Conservation (phyloP, 2,329 filamentous ascomycete species). For the Dothidotthia symphoricarpi region DNA sequence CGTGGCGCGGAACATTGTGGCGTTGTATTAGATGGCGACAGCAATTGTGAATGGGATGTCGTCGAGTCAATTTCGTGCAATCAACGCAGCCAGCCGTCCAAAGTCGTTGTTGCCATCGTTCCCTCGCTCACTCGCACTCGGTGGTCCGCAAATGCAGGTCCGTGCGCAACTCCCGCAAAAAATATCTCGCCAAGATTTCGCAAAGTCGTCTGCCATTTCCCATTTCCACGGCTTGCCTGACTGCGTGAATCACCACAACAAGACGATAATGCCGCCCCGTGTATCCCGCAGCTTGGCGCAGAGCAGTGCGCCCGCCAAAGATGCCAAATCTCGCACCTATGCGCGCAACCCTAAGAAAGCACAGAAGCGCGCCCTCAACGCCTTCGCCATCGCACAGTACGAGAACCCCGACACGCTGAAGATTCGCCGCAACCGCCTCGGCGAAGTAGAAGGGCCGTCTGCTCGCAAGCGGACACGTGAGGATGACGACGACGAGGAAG, state of each 20-base stretch:
- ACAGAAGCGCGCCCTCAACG: constrained; percentile 59
- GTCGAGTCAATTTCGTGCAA: too few species aligned
- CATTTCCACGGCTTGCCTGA: too few species aligned
- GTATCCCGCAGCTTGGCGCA: constrained; percentile 43
- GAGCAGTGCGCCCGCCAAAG: constrained; percentile 30
- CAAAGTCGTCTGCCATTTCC: too few species aligned
- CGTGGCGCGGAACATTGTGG: constrained; percentile 64
- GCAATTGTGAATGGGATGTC: too few species aligned
- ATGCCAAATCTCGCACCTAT: constrained; percentile 17
- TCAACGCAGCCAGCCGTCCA: neutral
- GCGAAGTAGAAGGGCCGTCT: constrained; percentile 50
- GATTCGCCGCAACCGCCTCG: constrained; percentile 58
- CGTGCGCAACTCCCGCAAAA: constrained; percentile 14
- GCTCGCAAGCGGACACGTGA: constrained; percentile 45
- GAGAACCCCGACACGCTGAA: constrained; percentile 54
- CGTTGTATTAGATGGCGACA: neutral
- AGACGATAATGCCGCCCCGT: constrained; percentile 46
- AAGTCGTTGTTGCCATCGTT: too few species aligned
- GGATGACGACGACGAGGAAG: constrained; percentile 50
- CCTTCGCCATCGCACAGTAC: constrained; percentile 63
- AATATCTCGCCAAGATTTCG: constrained; percentile 30
- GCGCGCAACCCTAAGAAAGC: constrained; percentile 46
- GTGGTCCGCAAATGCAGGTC: constrained; percentile 1
- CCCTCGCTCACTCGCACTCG: too few species aligned
- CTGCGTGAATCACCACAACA: constrained; percentile 8